Percentiles rank a stretch among this genome's conserved stretches.
Conservation (phyloP, 441 rosid species). For the Brassica hybrid region DNA sequence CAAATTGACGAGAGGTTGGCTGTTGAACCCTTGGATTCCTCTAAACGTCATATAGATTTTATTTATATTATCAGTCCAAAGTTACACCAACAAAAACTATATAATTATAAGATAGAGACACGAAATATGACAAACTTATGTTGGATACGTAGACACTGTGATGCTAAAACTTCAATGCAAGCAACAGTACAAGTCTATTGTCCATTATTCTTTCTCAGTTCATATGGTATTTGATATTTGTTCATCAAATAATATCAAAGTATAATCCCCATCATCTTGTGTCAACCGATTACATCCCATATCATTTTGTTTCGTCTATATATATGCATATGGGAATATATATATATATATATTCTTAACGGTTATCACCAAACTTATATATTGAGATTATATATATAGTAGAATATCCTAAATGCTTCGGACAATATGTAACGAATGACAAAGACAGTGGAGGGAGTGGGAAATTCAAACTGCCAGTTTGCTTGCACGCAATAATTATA, state of each 20-base stretch:
- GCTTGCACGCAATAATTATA: conserved; percentile 27
- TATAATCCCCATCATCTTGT: background rate
- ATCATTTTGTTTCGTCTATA: background rate
- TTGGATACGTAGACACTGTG: conserved; percentile 28
- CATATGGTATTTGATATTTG: background rate
- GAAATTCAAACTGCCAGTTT: conserved; percentile 40
- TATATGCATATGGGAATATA: background rate
- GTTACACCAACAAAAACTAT: conserved; percentile 20
- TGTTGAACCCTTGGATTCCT: conserved; percentile 6
- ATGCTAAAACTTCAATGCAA: conserved; percentile 28
- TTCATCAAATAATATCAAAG: background rate
- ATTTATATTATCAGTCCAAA: conserved; percentile 8
- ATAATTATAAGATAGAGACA: conserved; percentile 14
- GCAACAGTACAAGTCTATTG: conserved; percentile 19
- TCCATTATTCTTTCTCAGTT: background rate
- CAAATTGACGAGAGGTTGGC: conserved; percentile 9
- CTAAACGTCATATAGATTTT: background rate
- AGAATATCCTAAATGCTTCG: conserved; percentile 31
- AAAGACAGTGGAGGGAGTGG: conserved; percentile 22
- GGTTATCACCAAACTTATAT: conserved; percentile 13
- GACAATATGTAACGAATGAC: conserved; percentile 34
- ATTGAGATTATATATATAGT: background rate
- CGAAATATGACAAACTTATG: background rate
- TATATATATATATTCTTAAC: too few relatives aligned
- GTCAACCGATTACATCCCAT: conserved; percentile 16